A percentile compares a stretch with the other conserved stretches of the same genome.
Conservation (phyloP, 1,284 basidiomycete genomes). For the Singerocomus inundabilis region DNA sequence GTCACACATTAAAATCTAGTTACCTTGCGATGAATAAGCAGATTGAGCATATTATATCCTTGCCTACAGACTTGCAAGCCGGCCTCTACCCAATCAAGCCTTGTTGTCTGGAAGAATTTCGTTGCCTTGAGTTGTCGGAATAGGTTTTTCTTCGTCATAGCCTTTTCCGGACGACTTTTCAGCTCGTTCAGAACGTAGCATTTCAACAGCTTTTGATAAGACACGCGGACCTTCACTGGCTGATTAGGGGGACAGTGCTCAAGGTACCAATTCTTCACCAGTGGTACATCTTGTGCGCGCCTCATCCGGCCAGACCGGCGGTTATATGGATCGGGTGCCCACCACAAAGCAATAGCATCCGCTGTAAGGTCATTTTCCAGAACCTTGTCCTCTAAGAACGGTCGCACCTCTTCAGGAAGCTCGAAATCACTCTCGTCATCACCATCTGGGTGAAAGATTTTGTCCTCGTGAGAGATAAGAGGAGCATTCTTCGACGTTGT, state of each 20-base stretch:
- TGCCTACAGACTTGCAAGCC: conserved; percentile 98
- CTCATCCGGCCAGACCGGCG: conserved; percentile 91
- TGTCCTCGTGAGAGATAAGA: conserved; percentile 87
- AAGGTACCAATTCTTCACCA: conserved; percentile 97
- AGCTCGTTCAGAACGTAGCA: conserved; percentile 95
- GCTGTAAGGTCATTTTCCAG: conserved; percentile 92
- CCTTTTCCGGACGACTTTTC: conserved; percentile 86
- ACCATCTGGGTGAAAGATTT: conserved; percentile 83
- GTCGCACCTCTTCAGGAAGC: conserved; percentile 77
- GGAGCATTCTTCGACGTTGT: conserved; percentile 81
- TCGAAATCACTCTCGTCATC: conserved; percentile 88
- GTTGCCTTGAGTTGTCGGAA: conserved; percentile 96
- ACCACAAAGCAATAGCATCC: conserved; percentile 97
- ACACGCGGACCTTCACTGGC: conserved; percentile 97
- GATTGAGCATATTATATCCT: conserved; percentile 99
- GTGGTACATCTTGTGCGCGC: conserved; percentile 91
- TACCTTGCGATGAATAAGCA: conserved; percentile 96
- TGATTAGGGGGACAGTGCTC: conserved; percentile 98
- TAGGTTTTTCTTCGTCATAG: conserved; percentile 97
- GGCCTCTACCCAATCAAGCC: conserved; percentile 98
- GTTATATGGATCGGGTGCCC: conserved; percentile 97
- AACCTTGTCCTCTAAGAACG: conserved; percentile 82
- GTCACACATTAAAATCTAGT: not conserved
- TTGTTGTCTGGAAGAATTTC: conserved; percentile 99
- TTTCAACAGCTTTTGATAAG: conserved; percentile 98